phyloP scores from a whole-genome alignment of 345 rosid genomes.

The Diplotaxis tenuifolia region DNA sequence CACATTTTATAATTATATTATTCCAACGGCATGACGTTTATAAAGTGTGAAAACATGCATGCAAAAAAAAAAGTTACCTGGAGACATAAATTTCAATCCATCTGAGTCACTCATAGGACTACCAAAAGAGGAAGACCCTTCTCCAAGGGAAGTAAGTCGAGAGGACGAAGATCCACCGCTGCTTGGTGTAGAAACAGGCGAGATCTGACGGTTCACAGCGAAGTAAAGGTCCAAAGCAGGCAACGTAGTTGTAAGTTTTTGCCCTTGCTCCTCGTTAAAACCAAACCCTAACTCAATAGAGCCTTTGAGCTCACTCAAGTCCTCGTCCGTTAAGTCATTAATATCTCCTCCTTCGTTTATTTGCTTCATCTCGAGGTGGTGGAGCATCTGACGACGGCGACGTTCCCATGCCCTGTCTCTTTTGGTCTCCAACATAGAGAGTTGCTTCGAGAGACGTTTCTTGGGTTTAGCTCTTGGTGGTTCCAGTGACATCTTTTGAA shows the following conservation, averaged over 20 bases:
- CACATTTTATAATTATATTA: neutral
- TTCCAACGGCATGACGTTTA: too few relatives aligned
- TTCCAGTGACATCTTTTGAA: slow-evolving; percentile 49
- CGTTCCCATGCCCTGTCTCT: slow-evolving; percentile 86
- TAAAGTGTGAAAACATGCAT: too few relatives aligned
- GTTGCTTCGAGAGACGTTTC: slow-evolving; percentile 67
- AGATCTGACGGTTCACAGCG: slow-evolving; percentile 78
- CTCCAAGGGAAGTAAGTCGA: slow-evolving; percentile 34
- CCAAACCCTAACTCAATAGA: slow-evolving; percentile 97
- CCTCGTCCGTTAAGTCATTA: slow-evolving; percentile 70
- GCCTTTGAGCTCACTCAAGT: slow-evolving; percentile 80
- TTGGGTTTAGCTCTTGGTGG: slow-evolving; percentile 41
- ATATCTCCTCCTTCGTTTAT: slow-evolving; percentile 25
- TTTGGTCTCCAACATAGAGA: slow-evolving; percentile 70
- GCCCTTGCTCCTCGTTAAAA: slow-evolving; percentile 79
- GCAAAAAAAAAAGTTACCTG: slow-evolving; percentile 56
- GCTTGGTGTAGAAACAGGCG: slow-evolving; percentile 68
- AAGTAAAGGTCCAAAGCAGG: slow-evolving; percentile 91
- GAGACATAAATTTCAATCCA: slow-evolving; percentile 68
- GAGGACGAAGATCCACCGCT: slow-evolving; percentile 53
- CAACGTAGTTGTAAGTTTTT: slow-evolving; percentile 61
- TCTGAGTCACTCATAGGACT: slow-evolving; percentile 70
- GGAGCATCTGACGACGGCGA: slow-evolving; percentile 67
- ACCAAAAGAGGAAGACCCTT: slow-evolving; percentile 58
- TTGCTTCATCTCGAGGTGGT: slow-evolving; percentile 33